A percentile compares a stretch with the other conserved stretches of the same genome.
Conservation (phyloP, 2,329 filamentous ascomycete species). For the Colletotrichum sp. region DNA sequence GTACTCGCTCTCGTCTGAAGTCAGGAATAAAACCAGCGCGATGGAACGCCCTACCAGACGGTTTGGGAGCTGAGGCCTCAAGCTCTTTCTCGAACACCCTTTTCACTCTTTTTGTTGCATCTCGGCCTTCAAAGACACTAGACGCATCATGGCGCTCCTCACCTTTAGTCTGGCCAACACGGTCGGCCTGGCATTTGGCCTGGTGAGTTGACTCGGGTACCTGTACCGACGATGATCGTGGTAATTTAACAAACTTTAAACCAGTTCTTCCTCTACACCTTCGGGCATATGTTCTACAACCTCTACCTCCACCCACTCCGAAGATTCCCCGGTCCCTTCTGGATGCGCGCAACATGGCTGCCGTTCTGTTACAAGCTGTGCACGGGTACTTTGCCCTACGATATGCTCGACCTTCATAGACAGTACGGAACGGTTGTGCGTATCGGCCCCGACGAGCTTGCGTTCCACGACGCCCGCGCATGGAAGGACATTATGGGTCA, state of each 20-base stretch:
- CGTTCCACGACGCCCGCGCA: conserved; percentile 39
- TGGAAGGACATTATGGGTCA: conserved; percentile 48
- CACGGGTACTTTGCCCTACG: conserved; percentile 28
- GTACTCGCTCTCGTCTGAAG: conserved; percentile 3
- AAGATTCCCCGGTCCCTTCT: conserved; percentile 30
- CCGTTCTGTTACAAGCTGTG: conserved; percentile 10
- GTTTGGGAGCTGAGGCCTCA: neutral
- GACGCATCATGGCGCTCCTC: neutral
- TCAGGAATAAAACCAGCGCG: neutral
- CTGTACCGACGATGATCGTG: neutral
- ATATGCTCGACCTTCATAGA: conserved; percentile 37
- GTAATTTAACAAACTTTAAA: neutral
- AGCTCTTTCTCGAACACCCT: neutral
- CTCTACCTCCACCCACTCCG: conserved; percentile 35
- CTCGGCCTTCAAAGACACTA: neutral
- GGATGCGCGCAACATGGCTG: conserved; percentile 4
- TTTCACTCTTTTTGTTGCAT: neutral
- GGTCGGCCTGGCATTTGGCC: neutral
- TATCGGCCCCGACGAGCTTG: conserved; percentile 50
- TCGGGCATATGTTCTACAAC: conserved; percentile 25
- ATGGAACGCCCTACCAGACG: neutral
- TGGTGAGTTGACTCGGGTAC: neutral
- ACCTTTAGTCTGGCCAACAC: conserved; percentile 1
- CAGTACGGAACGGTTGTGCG: conserved; percentile 51
- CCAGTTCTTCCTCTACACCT: neutral